A percentile compares a stretch with the other conserved stretches of the same genome.
These are phyloP conservation scores for Mucor plumbeus DNA, from an alignment of 371 early-diverging fungal species.

Conservation along the genomic window DNA sequence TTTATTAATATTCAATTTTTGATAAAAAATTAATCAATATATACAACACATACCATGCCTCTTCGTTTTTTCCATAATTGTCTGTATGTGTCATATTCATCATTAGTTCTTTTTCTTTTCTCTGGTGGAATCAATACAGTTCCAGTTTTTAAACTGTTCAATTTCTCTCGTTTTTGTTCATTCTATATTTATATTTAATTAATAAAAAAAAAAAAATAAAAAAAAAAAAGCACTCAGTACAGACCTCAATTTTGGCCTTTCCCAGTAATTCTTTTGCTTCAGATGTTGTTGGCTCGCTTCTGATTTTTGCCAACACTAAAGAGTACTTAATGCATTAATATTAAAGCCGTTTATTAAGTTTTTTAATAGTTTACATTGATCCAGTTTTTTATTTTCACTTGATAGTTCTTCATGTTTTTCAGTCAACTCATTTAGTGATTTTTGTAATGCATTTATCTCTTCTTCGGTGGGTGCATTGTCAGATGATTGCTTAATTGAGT, in stretches of 20 bases:
- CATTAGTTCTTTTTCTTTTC: conserved; percentile 21
- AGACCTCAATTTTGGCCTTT: conserved; percentile 15
- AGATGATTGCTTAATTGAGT: conserved; percentile 20
- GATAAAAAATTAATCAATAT: neutral
- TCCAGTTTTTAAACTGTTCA: conserved; percentile 8
- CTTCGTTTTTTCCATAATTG: conserved; percentile 30
- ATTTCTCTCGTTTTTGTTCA: conserved; percentile 4
- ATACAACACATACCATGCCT: conserved; percentile 12
- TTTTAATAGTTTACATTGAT: conserved; percentile 10
- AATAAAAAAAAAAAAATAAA: neutral
- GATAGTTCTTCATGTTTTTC: conserved; percentile 8
- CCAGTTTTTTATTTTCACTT: conserved; percentile 12
- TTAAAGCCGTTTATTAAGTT: too few relatives aligned
- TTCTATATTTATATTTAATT: conserved; percentile 9
- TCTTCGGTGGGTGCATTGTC: neutral
- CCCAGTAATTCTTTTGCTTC: conserved; percentile 17
- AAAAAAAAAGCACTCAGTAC: neutral
- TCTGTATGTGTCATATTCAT: conserved; percentile 14
- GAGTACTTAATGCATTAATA: neutral
- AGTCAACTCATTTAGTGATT: neutral
- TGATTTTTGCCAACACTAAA: conserved; percentile 10
- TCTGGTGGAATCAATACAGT: conserved; percentile 21
- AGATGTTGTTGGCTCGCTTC: conserved; percentile 17
- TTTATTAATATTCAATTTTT: too few relatives aligned
- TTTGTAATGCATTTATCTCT: neutral